Evolutionary conservation across 257 asterid species (phyloP).

Genomic region (Dorcoceras hygrometricum): DNA sequence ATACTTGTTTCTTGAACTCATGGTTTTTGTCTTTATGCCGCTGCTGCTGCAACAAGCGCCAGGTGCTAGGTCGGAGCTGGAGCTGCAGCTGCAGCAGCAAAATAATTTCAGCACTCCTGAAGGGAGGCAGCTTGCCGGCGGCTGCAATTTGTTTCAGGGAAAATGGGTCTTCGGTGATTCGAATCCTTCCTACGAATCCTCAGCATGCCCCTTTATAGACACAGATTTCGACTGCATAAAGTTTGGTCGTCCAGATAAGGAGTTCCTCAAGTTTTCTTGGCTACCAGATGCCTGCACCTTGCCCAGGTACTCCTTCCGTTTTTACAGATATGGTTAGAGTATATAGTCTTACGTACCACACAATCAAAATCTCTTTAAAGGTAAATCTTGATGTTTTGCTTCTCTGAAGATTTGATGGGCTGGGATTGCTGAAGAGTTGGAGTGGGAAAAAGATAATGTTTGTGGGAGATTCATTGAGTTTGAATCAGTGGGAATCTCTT

Average conservation of each 20-base stretch:
- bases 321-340: too few relatives aligned
- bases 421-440: conserved; percentile 57
- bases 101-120: conserved; percentile 21
- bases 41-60: conserved; percentile 14
- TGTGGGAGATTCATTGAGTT: conserved; percentile 80
- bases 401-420: conserved; percentile 53
- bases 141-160: conserved; percentile 64
- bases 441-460: conserved; percentile 76
- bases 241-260: conserved; percentile 62
- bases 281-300: conserved; percentile 53
- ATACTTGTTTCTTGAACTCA: conserved; percentile 16
- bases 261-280: conserved; percentile 63
- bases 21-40: conserved; percentile 9
- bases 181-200: conserved; percentile 45
- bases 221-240: conserved; percentile 62
- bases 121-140: conserved; percentile 23
- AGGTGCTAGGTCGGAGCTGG: conserved; percentile 8
- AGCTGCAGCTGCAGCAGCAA: conserved; percentile 3
- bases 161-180: conserved; percentile 57
- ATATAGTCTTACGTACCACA: too few relatives aligned
- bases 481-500: conserved; percentile 72
- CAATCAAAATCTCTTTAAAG: not conserved
- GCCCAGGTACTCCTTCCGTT: conserved; percentile 42
- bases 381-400: not conserved
- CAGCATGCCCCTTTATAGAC: conserved; percentile 62